Evolutionary conservation across 176 grass and related monocot genomes (phyloP).

Genomic region (Juncus effusus): DNA sequence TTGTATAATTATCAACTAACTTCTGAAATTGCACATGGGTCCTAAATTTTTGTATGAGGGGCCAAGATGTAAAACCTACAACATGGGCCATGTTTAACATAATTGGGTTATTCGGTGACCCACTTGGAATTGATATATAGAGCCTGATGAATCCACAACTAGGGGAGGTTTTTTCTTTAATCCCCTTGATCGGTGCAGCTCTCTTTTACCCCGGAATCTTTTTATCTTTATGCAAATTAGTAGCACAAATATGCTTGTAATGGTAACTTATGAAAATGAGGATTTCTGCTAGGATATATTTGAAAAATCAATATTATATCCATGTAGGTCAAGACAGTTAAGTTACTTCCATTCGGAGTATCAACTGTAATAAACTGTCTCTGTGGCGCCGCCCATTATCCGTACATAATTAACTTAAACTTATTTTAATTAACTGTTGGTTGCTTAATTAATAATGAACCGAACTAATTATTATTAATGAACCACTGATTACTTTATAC

Average conservation of each 20-base stretch:
- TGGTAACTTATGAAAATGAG: conserved; percentile 6
- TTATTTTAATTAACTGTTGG: neutral
- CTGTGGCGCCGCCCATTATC: conserved; percentile 13
- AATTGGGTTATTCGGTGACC: neutral
- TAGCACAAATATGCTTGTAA: neutral
- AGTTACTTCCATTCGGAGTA: conserved; percentile 24
- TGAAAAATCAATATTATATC: neutral
- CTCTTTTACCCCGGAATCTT: no score
- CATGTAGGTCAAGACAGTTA: conserved; percentile 16
- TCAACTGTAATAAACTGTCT: conserved; percentile 27
- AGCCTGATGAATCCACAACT: conserved; percentile 5
- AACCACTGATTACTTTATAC: neutral
- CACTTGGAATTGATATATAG: conserved; percentile 19
- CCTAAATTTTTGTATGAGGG: neutral
- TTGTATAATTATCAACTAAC: no score
- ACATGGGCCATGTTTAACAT: conserved; percentile 22
- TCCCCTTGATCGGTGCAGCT: neutral
- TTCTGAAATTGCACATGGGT: conserved; percentile 7
- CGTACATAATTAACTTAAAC: neutral
- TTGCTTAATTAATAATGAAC: neutral
- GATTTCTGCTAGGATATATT: neutral
- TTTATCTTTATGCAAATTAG: no score
- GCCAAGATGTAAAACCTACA: neutral
- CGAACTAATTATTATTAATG: neutral
- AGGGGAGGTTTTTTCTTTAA: conserved; percentile 20